Percentiles rank a stretch among this genome's conserved stretches.
Conservation (phyloP, 495 filamentous ascomycete genomes). For the Hypoxylon cercidicola region DNA sequence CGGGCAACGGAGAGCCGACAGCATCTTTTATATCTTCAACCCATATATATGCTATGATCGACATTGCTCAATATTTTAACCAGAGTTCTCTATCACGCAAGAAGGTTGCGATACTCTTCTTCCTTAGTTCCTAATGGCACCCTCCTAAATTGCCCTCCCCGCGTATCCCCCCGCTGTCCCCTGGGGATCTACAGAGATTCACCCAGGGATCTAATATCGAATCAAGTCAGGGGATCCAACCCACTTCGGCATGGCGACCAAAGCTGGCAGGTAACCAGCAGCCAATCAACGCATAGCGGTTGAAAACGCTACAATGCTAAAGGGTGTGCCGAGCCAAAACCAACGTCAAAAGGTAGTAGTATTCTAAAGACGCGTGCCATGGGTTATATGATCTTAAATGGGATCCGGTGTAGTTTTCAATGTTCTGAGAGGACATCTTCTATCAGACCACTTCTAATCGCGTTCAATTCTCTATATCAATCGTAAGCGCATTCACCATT, state of each 20-base stretch:
- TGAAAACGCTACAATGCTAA: slow-evolving; percentile 37
- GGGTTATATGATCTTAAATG: slow-evolving; percentile 17
- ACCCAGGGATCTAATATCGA: slow-evolving; percentile 32
- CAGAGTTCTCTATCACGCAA: slow-evolving; percentile 17
- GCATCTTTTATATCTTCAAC: slow-evolving; percentile 32
- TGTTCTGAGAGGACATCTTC: not conserved
- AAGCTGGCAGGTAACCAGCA: slow-evolving; percentile 28
- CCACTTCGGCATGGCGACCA: slow-evolving; percentile 32
- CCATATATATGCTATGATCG: slow-evolving; percentile 17
- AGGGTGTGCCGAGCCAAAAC: slow-evolving; percentile 28
- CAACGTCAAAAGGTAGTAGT: slow-evolving; percentile 19
- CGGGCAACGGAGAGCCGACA: slow-evolving; percentile 2
- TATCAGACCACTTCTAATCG: not conserved
- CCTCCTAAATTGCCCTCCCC: slow-evolving; percentile 38
- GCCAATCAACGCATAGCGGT: slow-evolving; percentile 35
- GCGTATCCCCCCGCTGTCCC: slow-evolving; percentile 16
- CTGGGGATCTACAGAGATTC: slow-evolving; percentile 35
- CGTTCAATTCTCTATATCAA: not conserved
- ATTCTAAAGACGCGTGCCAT: slow-evolving; percentile 5
- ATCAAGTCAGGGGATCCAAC: slow-evolving; percentile 22
- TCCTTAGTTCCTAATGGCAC: slow-evolving; percentile 33
- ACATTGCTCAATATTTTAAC: slow-evolving; percentile 11
- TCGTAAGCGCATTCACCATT: no score
- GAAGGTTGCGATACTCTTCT: slow-evolving; percentile 14
- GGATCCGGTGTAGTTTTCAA: not conserved